Percentiles rank a stretch among this genome's conserved stretches.
Evolutionary conservation across 495 filamentous ascomycete genomes (phyloP).

Genomic region (Penicillium mononematosum): DNA sequence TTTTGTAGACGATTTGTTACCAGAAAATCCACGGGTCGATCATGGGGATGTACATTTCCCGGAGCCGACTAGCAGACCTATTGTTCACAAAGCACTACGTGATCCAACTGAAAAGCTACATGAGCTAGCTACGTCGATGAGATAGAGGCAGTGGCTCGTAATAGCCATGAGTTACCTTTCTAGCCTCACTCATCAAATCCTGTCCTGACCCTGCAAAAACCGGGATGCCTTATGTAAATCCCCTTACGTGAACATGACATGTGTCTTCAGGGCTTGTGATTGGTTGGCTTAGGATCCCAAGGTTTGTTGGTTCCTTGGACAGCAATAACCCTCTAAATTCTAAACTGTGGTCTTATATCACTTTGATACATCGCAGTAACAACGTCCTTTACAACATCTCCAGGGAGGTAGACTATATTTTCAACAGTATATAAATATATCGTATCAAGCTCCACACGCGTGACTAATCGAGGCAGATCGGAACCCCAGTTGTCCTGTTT

Average conservation of each 20-base stretch:
- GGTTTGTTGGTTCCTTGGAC: background rate
- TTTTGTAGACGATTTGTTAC: too few relatives aligned
- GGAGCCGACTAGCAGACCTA: background rate
- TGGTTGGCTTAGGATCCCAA: background rate
- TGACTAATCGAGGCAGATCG: background rate
- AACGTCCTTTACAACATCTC: too few relatives aligned
- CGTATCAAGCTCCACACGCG: background rate
- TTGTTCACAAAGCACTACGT: background rate
- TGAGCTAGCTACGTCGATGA: background rate
- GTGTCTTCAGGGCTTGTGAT: background rate
- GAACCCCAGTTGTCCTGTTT: background rate
- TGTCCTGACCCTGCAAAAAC: too few relatives aligned
- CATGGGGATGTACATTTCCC: background rate
- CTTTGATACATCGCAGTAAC: too few relatives aligned
- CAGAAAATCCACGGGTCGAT: background rate
- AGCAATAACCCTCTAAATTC: too few relatives aligned
- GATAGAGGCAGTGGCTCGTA: background rate
- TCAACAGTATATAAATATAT: too few relatives aligned
- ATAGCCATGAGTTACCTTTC: background rate
- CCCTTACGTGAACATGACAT: background rate
- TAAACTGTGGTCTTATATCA: too few relatives aligned
- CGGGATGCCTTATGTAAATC: background rate
- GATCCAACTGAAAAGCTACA: too few relatives aligned
- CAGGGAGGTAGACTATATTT: too few relatives aligned
- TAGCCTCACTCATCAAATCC: background rate